Conservation (phyloP, 2,329 filamentous ascomycete species). For the Pezicula rhizophila region DNA sequence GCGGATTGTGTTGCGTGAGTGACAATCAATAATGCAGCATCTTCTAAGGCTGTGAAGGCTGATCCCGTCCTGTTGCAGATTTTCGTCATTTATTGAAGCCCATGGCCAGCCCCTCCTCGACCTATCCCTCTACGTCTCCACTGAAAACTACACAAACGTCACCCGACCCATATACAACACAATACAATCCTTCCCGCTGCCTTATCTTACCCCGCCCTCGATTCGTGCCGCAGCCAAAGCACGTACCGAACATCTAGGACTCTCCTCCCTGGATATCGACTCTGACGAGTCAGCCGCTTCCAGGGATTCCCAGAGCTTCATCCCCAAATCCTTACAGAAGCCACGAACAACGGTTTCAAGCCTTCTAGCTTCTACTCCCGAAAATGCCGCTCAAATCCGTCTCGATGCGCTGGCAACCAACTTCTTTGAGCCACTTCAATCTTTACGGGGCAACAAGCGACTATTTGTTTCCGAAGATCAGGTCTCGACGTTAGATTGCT, state of each 20-base stretch:
- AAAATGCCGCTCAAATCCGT: conserved; percentile 68
- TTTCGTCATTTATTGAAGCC: conserved; percentile 64
- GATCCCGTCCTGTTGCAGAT: conserved; percentile 30
- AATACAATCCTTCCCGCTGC: conserved; percentile 78
- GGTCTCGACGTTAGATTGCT: conserved; percentile 68
- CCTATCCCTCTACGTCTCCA: conserved; percentile 83
- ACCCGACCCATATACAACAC: conserved; percentile 77
- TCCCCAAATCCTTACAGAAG: conserved; percentile 25
- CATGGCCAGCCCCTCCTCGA: conserved; percentile 75
- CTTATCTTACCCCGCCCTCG: conserved; percentile 76
- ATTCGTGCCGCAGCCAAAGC: conserved; percentile 64
- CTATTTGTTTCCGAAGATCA: conserved; percentile 47
- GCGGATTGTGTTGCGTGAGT: conserved; percentile 45
- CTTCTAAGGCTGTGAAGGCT: conserved; percentile 18
- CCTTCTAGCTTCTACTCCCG: conserved; percentile 56
- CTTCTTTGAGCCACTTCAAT: conserved; percentile 65
- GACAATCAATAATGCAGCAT: conserved; percentile 1
- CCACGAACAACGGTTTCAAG: conserved; percentile 43
- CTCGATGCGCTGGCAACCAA: conserved; percentile 67
- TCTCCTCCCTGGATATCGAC: conserved; percentile 63
- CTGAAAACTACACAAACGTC: conserved; percentile 72
- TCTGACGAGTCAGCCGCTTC: conserved; percentile 31
- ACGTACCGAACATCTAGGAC: conserved; percentile 63
- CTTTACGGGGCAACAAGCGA: conserved; percentile 48
- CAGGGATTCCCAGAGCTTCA: conserved; percentile 26